A percentile compares a stretch with the other conserved stretches of the same genome.
phyloP scores from a whole-genome alignment of 176 grass and related monocot species.

The Secale cereale region DNA sequence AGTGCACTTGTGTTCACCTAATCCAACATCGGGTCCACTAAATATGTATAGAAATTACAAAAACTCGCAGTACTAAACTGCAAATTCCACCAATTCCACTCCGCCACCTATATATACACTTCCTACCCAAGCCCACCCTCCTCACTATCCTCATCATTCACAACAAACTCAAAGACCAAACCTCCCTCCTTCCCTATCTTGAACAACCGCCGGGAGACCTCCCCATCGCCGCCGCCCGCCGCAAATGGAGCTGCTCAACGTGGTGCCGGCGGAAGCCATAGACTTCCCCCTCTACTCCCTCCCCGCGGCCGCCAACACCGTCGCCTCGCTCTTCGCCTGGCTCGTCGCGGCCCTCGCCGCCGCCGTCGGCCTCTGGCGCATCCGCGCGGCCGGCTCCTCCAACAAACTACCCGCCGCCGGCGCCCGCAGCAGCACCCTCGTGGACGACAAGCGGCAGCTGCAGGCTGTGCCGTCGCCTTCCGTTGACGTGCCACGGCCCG shows the following conservation, averaged over 20 bases:
- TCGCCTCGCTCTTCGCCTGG: conserved; percentile 45
- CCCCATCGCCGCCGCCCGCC: background rate
- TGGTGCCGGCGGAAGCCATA: conserved; percentile 45
- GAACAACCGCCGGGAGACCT: conserved; percentile 13
- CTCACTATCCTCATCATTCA: background rate
- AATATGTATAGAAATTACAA: background rate
- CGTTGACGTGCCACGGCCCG: background rate
- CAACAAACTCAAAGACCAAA: background rate
- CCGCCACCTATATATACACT: conserved; percentile 30
- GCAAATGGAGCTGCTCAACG: conserved; percentile 59
- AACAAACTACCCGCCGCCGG: background rate
- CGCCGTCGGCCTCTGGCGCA: conserved; percentile 56
- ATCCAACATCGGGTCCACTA: too few relatives aligned
- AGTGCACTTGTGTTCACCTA: background rate
- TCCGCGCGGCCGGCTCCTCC: conserved; percentile 35
- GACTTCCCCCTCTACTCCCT: conserved; percentile 43
- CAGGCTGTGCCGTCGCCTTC: background rate
- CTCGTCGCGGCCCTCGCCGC: conserved; percentile 46
- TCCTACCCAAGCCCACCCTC: conserved; percentile 15
- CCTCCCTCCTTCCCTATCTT: background rate
- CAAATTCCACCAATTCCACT: background rate
- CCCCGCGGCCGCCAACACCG: conserved; percentile 18
- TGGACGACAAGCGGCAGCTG: background rate
- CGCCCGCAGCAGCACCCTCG: background rate
- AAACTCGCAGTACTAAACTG: background rate